phyloP scores from a whole-genome alignment of 495 filamentous ascomycete genomes.

The Talaromyces stipitatus region DNA sequence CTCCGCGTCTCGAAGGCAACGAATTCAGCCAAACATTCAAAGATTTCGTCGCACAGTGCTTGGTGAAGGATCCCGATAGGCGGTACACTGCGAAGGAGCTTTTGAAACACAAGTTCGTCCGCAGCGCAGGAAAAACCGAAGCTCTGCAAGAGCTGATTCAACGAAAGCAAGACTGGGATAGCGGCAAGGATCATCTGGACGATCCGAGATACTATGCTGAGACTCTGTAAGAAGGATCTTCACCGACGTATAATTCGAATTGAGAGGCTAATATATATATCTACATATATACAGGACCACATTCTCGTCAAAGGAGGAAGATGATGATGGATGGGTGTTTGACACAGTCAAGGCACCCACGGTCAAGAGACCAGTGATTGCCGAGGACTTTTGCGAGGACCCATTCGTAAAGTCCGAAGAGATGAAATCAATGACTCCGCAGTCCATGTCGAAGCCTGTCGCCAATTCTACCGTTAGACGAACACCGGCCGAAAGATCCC shows the following conservation, averaged over 20 bases:
- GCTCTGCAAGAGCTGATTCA: constrained; percentile 80
- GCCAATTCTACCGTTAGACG: constrained; percentile 45
- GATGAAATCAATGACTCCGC: constrained; percentile 29
- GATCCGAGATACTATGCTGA: constrained; percentile 84
- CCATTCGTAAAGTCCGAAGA: constrained; percentile 35
- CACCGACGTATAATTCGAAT: neutral
- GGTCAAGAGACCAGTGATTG: constrained; percentile 34
- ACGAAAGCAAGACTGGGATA: constrained; percentile 73
- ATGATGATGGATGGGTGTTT: constrained; percentile 94
- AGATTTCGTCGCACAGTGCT: constrained; percentile 83
- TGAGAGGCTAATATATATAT: neutral
- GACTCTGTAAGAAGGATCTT: constrained; percentile 50
- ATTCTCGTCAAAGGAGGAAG: constrained; percentile 53
- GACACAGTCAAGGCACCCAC: constrained; percentile 76
- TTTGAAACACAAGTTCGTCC: constrained; percentile 84
- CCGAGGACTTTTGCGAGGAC: constrained; percentile 23
- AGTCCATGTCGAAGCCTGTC: constrained; percentile 29
- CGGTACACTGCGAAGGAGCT: constrained; percentile 82
- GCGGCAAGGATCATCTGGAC: constrained; percentile 47
- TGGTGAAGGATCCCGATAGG: constrained; percentile 82
- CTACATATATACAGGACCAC: constrained; percentile 40
- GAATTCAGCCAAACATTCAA: constrained; percentile 85
- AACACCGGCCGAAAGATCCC: constrained; percentile 40
- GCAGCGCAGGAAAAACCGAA: constrained; percentile 75
- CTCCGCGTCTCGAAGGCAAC: constrained; percentile 75